Conservation (phyloP, 2,329 filamentous ascomycete genomes). For the Chalaropsis ovoidea region DNA sequence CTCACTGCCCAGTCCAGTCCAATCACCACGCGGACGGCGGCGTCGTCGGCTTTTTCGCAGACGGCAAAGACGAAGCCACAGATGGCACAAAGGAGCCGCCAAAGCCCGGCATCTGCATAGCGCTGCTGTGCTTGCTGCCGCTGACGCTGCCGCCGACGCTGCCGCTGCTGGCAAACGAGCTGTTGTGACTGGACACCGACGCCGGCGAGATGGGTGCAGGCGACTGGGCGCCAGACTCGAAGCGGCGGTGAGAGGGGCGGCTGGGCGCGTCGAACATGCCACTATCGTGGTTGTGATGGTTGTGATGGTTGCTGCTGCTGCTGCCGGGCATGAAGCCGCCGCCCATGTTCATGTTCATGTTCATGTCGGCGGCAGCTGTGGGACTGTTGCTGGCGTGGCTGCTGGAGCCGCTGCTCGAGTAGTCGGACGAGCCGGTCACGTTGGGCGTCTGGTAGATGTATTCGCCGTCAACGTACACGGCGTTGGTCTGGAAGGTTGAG, state of each 20-base stretch:
- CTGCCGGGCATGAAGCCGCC: not conserved
- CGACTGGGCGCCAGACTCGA: constrained; percentile 12
- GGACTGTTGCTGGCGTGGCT: not conserved
- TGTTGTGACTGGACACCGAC: constrained; percentile 8
- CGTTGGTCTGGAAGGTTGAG: constrained; percentile 79
- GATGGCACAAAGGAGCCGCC: constrained; percentile 10
- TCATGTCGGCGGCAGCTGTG: not conserved
- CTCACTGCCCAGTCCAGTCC: no score
- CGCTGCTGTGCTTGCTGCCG: constrained; percentile 14
- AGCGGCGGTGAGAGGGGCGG: constrained; percentile 16
- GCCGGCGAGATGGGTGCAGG: constrained; percentile 11
- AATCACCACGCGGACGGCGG: constrained; percentile 14
- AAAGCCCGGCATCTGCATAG: constrained; percentile 24
- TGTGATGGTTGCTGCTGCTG: not conserved
- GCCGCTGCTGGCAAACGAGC: not conserved
- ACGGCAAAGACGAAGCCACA: not conserved
- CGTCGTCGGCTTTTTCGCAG: constrained; percentile 5
- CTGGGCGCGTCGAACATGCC: not conserved
- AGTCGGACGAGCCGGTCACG: constrained; percentile 45
- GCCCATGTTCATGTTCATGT: not conserved
- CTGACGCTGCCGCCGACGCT: constrained; percentile 2
- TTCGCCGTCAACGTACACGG: constrained; percentile 89
- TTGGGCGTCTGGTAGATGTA: constrained; percentile 68
- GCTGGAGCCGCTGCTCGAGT: constrained; percentile 8
- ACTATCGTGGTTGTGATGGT: not conserved